Evolutionary conservation across 129 eudicot species (phyloP), one percentile per base, ranked within the genome.

Genomic region (Daucus carota): DNA sequence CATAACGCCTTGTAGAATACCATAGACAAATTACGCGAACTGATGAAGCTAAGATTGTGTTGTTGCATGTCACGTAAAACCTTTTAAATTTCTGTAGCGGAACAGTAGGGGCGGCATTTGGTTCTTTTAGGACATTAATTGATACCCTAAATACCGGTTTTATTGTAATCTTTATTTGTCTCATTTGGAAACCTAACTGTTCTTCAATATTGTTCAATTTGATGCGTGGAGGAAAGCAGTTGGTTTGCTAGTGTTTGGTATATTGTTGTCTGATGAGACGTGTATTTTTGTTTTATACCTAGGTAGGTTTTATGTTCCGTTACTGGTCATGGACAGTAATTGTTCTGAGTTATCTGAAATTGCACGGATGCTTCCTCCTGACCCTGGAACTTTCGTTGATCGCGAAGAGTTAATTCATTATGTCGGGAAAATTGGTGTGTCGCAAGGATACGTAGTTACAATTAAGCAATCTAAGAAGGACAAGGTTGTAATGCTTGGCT

Each of bases 401-500:
- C 90, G 97, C 28, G 97, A 92, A 85, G 97, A 90, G 78, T 96
- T 92, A 78, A 92, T 92, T 33, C 86, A 88, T 74, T 86, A 92
- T 75, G 97, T 90, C 74, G 91, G 96, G 52, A 96, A 92, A 79
- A 90, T 90, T 85, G 93, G 87, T 63, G 65, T 92, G 47, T 68
- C 91, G 72, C 97, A 92, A 68, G 97, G 97, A 74, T 92, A 92
- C 73, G 87, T 92, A 70, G 96, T 92, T 42, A 92, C 93, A 69
- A 92, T 92, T 71, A 90, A 92, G 84, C 90, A 88, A 80, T 92
- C 97, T 33, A 87, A 90, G 74, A 90, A 85, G 80, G 97, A 90
- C 50, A 90, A 81, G 78, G 81, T 83, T 73, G 97, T 92, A 33
- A 83, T 88, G 75, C 96, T 92, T 72, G 97, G 97, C 72, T 92